Evolutionary conservation across 257 asterid species (phyloP), one percentile per base, ranked within the genome.

Genomic region (Solanum paucissectum): DNA sequence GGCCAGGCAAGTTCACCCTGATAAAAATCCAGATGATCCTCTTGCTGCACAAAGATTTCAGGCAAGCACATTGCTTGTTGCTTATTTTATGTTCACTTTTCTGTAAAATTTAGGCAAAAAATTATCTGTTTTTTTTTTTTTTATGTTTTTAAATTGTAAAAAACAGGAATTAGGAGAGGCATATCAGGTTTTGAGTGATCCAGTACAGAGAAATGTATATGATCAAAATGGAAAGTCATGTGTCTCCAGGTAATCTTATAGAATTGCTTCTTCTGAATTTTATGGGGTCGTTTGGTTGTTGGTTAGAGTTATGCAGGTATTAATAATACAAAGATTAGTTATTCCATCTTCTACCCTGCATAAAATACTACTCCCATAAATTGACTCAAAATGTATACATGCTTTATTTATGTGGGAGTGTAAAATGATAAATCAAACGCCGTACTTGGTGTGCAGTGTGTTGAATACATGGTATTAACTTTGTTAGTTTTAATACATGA

Each of bases 1-100:
- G 99, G 99, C 99, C 5, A 94, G 93, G 94, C 94, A 96, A 92
- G 98, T 95, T 88, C 99, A 96, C 86, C 99, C 98, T 20, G 99
- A 96, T 64, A 96, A 96, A 88, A 96, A 95, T 90, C 98, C 94
- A 12, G 89, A 95, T 83, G 98, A 96, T 91, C 96, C 99, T 75
- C 96, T 87, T 83, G 98, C 98, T 87, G 98, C 99, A 32, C 94
- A 92, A 87, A 94, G 93, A 90, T 96, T 96, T 91, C 99, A 96
- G 99, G 99, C 91, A 89, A 89, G 42, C 62, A 7, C 68, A 23
- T 23, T 36, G 32, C 9, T 84, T 84, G 2, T 62, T 84, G 3
- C 62, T 69, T 60, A 60, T 13, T 60, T 66, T 74, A 14, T 36
- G 8, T 62, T 37, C 3, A 44, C 14, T 42, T 42, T 40, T 42